A percentile compares a stretch with the other conserved stretches of the same genome.
Conservation (phyloP, 345 rosid species). For the Mercurialis annua region DNA sequence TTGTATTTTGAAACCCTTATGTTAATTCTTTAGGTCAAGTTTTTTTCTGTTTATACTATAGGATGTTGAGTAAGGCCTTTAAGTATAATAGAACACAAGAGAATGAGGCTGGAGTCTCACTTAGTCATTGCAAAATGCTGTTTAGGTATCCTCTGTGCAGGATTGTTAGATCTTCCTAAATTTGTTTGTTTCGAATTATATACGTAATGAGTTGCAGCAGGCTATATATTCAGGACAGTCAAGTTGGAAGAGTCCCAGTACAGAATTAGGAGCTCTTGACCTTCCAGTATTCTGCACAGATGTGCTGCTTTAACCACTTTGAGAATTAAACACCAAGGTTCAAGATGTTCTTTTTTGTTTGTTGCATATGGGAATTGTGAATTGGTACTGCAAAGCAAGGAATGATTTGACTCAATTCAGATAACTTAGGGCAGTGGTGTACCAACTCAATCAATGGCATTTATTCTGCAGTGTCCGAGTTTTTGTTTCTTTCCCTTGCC, state of each 20-base stretch:
- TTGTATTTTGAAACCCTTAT: not conserved
- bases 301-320: not conserved
- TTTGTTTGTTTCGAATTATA: not conserved
- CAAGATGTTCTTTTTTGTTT: not conserved
- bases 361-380: not conserved
- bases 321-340: too few relatives aligned
- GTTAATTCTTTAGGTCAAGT: not conserved
- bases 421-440: not conserved
- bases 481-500: not conserved
- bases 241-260: not conserved
- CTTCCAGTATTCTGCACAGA: not conserved
- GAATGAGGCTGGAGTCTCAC: not conserved
- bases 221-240: not conserved
- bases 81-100: not conserved
- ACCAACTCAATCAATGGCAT: not conserved
- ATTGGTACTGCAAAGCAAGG: not conserved
- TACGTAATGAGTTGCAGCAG: slow-evolving; percentile 2
- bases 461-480: not conserved
- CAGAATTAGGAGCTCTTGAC: slow-evolving; percentile 4
- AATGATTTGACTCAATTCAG: not conserved
- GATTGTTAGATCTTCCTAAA: not conserved
- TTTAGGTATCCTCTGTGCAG: slow-evolving; percentile 6
- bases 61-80: not conserved
- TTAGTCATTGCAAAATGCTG: not conserved
- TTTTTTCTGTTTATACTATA: not conserved